Evolutionary conservation across 495 filamentous ascomycete genomes (phyloP).

Genomic region (Trichodelitschia bisporula): DNA sequence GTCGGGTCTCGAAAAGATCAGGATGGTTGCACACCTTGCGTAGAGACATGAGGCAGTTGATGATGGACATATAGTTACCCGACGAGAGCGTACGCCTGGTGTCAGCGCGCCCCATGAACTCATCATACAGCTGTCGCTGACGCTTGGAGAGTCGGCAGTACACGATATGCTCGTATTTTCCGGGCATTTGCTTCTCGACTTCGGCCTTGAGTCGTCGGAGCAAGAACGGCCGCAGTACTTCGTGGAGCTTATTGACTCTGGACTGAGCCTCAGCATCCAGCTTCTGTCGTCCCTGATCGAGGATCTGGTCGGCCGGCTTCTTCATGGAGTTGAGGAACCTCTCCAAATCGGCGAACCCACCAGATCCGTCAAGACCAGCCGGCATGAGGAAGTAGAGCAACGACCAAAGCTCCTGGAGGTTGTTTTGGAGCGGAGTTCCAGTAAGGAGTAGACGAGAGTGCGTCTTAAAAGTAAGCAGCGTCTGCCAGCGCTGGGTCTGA

Average conservation of each 20-base stretch:
- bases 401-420: conserved; percentile 86
- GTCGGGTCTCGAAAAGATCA: conserved; percentile 89
- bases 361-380: conserved; percentile 50
- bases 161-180: conserved; percentile 89
- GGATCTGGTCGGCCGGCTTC: conserved; percentile 76
- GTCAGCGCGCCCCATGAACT: conserved; percentile 82
- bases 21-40: conserved; percentile 98
- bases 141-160: conserved; percentile 86
- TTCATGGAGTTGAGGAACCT: conserved; percentile 90
- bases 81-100: conserved; percentile 75
- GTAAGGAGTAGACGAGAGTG: conserved; percentile 71
- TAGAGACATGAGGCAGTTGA: conserved; percentile 94
- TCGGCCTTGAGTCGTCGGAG: conserved; percentile 85
- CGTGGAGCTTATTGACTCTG: conserved; percentile 77
- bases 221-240: conserved; percentile 77
- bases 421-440: conserved; percentile 91
- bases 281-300: conserved; percentile 78
- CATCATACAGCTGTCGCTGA: conserved; percentile 87
- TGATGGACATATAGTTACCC: conserved; percentile 92
- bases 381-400: conserved; percentile 90
- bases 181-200: conserved; percentile 98
- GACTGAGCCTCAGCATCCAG: conserved; percentile 80
- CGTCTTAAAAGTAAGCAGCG: conserved; percentile 74
- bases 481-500: conserved; percentile 90
- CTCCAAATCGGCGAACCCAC: conserved; percentile 68